phyloP scores from a whole-genome alignment of 2,329 filamentous ascomycete genomes.

The Cordyceps pruinosa region DNA sequence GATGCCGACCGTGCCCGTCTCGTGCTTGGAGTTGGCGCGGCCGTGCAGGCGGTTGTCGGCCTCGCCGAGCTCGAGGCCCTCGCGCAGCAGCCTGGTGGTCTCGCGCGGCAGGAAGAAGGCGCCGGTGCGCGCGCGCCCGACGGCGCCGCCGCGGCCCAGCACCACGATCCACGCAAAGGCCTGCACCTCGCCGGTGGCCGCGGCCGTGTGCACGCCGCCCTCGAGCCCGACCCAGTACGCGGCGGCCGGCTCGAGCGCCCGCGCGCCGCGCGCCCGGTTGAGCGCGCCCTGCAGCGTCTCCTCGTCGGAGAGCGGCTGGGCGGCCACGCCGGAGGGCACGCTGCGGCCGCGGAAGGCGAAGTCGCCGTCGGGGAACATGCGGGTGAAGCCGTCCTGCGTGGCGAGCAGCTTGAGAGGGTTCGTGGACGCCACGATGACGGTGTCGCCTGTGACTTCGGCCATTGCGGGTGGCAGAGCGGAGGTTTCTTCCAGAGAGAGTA shows the following conservation, averaged over 20 bases:
- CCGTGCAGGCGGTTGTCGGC: conserved; percentile 34
- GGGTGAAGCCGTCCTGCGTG: conserved; percentile 28
- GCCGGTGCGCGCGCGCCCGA: conserved; percentile 32
- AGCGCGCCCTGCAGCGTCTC: conserved; percentile 33
- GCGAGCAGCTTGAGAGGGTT: conserved; percentile 36
- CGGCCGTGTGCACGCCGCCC: conserved; percentile 30
- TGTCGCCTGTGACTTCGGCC: background rate
- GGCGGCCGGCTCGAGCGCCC: conserved; percentile 23
- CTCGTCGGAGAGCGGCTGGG: conserved; percentile 32
- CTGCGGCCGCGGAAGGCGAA: conserved; percentile 23
- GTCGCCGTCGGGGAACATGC: conserved; percentile 25
- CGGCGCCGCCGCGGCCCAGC: conserved; percentile 20
- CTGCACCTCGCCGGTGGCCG: conserved; percentile 20
- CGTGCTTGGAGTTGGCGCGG: conserved; percentile 30
- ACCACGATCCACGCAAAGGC: conserved; percentile 37
- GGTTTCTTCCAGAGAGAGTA: no score
- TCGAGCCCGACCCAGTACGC: conserved; percentile 37
- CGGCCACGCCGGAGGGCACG: conserved; percentile 32
- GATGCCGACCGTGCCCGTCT: conserved; percentile 33
- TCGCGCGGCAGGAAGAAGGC: conserved; percentile 32
- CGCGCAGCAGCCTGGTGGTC: conserved; percentile 27
- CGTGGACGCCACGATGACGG: conserved; percentile 30
- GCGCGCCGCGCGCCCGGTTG: conserved; percentile 30
- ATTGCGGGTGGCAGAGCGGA: background rate
- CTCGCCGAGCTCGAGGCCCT: conserved; percentile 33